Evolutionary conservation across 768 basidiomycete genomes (phyloP).

Genomic region (Lactarius psammicola): DNA sequence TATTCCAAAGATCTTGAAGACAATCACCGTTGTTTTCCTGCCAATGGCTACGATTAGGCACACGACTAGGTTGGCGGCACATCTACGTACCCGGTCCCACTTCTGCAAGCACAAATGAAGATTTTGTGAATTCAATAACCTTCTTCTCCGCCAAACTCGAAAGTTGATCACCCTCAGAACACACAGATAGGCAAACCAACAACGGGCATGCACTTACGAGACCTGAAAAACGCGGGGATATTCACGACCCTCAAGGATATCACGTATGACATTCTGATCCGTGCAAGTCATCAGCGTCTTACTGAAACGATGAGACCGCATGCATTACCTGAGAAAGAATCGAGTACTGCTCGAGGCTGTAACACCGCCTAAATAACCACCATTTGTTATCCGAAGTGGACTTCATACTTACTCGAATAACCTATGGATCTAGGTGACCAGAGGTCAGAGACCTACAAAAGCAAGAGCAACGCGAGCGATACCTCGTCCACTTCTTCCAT

Average conservation of each 20-base stretch:
- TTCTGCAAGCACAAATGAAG: constrained; percentile 39
- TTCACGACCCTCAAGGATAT: constrained; percentile 24
- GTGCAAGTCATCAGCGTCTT: neutral
- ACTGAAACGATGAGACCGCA: neutral
- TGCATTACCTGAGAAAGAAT: constrained; percentile 18
- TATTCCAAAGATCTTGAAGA: constrained; percentile 71
- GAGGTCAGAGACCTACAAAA: neutral
- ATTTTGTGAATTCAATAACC: constrained; percentile 21
- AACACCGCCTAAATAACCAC: neutral
- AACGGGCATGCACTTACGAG: constrained; percentile 14
- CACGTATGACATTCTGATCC: constrained; percentile 10
- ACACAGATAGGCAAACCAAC: neutral
- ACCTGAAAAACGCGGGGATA: constrained; percentile 23
- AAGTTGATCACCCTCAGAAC: neutral
- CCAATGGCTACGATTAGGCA: neutral
- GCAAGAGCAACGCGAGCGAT: neutral
- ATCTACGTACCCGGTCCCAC: constrained; percentile 63
- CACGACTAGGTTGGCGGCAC: neutral
- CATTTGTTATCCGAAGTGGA: neutral
- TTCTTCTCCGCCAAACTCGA: constrained; percentile 20
- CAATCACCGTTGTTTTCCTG: constrained; percentile 74
- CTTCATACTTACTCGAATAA: constrained; percentile 17
- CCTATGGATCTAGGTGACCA: constrained; percentile 5
- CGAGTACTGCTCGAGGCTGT: constrained; percentile 23
- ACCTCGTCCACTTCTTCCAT: constrained; percentile 16